Evolutionary conservation across 1,284 basidiomycete genomes (phyloP), one percentile per base, ranked within the genome.

Genomic region (Moesziomyces antarcticus): DNA sequence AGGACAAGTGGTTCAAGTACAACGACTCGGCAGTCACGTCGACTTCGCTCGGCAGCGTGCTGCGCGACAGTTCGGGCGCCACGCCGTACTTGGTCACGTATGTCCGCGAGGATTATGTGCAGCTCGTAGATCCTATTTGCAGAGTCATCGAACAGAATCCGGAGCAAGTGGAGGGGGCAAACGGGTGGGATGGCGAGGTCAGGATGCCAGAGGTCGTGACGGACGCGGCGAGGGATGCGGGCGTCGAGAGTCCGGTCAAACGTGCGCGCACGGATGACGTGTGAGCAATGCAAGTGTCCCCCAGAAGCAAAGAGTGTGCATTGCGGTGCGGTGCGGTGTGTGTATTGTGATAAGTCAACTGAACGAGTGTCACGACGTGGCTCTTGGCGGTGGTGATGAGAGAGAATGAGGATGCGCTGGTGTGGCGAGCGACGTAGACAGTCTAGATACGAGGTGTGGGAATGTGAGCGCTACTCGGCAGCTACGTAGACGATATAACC

Each of bases 21-120:
- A 84, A 84, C 51, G 82, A 84, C 41, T 62, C 59, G 13, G 67
- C 56, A 6, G 78, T 82, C 8, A 52, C 62, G 13, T 41, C 47
- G 27, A 70, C 68, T 5, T 37, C 60, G 13, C 40, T 63, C 35
- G 55, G 58, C 18, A 77, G 82, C 44, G 81, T 81, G 30, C 46
- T 79, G 47, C 54, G 66, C 25, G 81, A 83, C 44, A 58, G 76
- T n/a, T 73, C 74, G 14, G 78, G 82, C 7, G 82, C 82, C 0
- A 83, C 80, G 46, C 80, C 82, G 16, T 83, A 83, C 49, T 59
- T 83, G 49, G 75, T 83, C n/a, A 76, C 75, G 20, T 83, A 79
- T 45, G 81, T 83, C 18, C 71, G 82, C 25, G 47, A 72, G 45
- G 68, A 77, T 20, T 46, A 56, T 16, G 44, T 58, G n/a, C 27